phyloP scores from a whole-genome alignment of 176 grass and related monocot species.

The Musa itinerans region DNA sequence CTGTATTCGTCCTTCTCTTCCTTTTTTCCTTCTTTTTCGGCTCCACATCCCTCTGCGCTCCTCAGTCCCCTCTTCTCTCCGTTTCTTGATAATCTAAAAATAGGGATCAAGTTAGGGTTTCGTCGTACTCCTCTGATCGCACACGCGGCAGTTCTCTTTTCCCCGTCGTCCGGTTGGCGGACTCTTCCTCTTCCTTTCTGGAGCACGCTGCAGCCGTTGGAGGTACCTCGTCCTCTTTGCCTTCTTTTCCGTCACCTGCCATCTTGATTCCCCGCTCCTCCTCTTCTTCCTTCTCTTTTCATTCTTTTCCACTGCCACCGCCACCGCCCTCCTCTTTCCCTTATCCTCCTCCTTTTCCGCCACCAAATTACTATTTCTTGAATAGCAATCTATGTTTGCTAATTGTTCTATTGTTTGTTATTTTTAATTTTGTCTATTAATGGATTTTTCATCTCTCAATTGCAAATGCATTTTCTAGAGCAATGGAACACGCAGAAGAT shows the following conservation, averaged over 20 bases:
- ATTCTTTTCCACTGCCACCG: not conserved
- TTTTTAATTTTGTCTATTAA: not conserved
- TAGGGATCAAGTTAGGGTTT: constrained; percentile 5
- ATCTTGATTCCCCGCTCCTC: not conserved
- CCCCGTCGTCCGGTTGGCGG: not conserved
- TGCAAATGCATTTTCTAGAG: not conserved
- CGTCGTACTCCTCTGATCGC: not conserved
- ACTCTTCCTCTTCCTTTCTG: not conserved
- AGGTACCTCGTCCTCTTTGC: not conserved
- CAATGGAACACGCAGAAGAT: constrained; percentile 61
- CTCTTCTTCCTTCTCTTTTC: not conserved
- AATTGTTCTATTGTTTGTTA: not conserved
- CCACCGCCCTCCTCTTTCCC: not conserved
- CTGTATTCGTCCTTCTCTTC: not conserved
- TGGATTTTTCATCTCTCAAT: not conserved
- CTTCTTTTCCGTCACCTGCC: not conserved
- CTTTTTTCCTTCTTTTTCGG: not conserved
- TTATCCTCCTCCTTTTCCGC: not conserved
- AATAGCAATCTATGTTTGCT: not conserved
- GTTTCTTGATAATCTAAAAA: not conserved
- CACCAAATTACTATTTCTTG: not conserved
- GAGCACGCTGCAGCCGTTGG: not conserved
- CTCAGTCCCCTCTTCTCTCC: not conserved
- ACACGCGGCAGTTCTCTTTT: not conserved
- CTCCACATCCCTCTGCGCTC: not conserved